Conservation (phyloP, 2,329 filamentous ascomycete genomes). For the Leptodontidium sp. region DNA sequence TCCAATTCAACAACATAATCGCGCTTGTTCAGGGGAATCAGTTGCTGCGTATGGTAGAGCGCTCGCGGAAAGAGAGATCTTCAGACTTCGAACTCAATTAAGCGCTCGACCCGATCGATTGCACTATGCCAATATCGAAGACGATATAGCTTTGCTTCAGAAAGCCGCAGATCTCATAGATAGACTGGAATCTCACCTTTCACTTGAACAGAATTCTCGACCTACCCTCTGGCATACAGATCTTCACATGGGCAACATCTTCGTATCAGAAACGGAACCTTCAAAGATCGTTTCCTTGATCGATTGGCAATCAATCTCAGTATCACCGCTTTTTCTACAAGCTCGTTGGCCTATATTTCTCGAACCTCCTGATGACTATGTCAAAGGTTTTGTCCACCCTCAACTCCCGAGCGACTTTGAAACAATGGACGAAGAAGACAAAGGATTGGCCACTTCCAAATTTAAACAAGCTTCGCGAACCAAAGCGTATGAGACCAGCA, state of each 20-base stretch:
- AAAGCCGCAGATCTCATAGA: constrained; percentile 8
- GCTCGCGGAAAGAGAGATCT: constrained; percentile 8
- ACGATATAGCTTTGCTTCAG: not conserved
- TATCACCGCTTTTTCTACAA: constrained; percentile 17
- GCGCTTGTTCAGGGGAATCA: not conserved
- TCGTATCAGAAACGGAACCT: constrained; percentile 12
- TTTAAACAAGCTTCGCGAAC: constrained; percentile 19
- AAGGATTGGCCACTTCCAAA: constrained; percentile 13
- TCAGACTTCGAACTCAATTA: constrained; percentile 2
- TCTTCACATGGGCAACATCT: constrained; percentile 14
- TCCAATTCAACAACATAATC: not conserved
- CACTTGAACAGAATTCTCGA: constrained; percentile 4
- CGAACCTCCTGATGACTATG: constrained; percentile 15
- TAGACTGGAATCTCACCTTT: not conserved
- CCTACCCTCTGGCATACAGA: constrained; percentile 11
- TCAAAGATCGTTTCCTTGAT: constrained; percentile 10
- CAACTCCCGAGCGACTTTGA: constrained; percentile 16
- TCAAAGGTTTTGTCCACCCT: constrained; percentile 18
- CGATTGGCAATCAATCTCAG: constrained; percentile 19
- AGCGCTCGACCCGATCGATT: constrained; percentile 6
- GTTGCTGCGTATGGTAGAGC: constrained; percentile 10
- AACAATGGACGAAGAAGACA: constrained; percentile 15
- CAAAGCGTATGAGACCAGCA: constrained; percentile 17
- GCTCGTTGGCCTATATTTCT: constrained; percentile 17
- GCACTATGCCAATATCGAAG: constrained; percentile 5